Base-by-base conservation (phyloP, 2,329 filamentous ascomycete genomes). In the Epichloe bromicola region DNA sequence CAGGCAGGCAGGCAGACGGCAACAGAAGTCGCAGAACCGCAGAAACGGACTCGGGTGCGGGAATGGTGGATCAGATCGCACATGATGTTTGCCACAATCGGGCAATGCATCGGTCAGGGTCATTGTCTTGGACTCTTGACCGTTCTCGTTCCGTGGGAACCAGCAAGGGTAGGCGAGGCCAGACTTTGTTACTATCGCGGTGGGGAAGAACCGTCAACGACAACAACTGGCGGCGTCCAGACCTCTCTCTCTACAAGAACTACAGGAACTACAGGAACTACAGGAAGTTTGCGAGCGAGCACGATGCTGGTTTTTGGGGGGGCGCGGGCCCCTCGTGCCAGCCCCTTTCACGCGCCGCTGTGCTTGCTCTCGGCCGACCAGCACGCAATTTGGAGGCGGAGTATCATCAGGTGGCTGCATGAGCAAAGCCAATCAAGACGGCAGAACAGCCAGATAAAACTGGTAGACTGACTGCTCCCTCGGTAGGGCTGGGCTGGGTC, bases 81-180 rank as follows among this genome's bases (percentile, higher is more conserved):
- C 37, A 36, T 36, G 12, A n/a, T 15, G 39, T 7, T 40, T 20
- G 37, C 48, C 20, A 30, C 19, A 39, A 50, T 30, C 20, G 30
- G 48, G 48, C 33, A 50, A 42, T 51, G 43, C 17, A 30, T 33
- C 49, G 26, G 49, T 34, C 43, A 46, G 37, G 43, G 43, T 39
- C 15, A 7, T 43, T 34, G 15, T 26, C 12, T 45, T 26, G 34
- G 36, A 30, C 2, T 47, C 12, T 38, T n/a, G 8, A 12, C 23
- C 20, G n/a, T 19, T 49, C 3, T 30, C 26, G 14, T 26, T 20
- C 8, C n/a, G 20, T 17, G 23, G 40, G 42, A 30, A 20, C 17
- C 26, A 38, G 33, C 11, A 41, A 19, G 33, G 33, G 26, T 30
- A 30, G 8, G 26, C 26, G 26, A 30, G 26, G 8, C 37, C 19